Percentiles rank a stretch among this genome's conserved stretches.
Evolutionary conservation across 192 early-diverging fungal genomes (phyloP).

Genomic region (Borealophlyctis nickersoniae): DNA sequence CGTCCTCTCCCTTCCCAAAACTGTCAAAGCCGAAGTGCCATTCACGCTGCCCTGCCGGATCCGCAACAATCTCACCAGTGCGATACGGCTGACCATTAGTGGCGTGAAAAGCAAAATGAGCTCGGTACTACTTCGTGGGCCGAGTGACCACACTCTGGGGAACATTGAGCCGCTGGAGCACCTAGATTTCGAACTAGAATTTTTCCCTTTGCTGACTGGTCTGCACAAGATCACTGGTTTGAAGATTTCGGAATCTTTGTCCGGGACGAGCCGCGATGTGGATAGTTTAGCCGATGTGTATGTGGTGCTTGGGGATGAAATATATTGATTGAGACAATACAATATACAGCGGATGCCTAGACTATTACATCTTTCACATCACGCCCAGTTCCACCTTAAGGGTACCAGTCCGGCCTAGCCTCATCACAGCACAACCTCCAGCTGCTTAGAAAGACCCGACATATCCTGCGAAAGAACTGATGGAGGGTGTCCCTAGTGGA

Average conservation of each 20-base stretch:
- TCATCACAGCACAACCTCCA: too few relatives aligned
- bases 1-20: conserved; percentile 39
- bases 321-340: too few relatives aligned
- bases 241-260: conserved; percentile 57
- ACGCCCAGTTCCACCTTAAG: too few relatives aligned
- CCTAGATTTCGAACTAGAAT: conserved; percentile 67
- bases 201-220: conserved; percentile 79
- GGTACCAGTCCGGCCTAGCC: too few relatives aligned
- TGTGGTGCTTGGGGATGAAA: conserved; percentile 1
- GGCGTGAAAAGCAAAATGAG: conserved; percentile 79
- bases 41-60: conserved; percentile 65
- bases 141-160: conserved; percentile 59
- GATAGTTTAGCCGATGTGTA: conserved; percentile 15
- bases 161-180: conserved; percentile 54
- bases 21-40: conserved; percentile 55
- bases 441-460: too few relatives aligned
- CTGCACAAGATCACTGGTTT: conserved; percentile 83
- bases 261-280: conserved; percentile 20
- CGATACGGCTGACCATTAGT: conserved; percentile 59
- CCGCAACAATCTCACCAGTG: conserved; percentile 51
- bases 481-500: too few relatives aligned
- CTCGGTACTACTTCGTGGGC: conserved; percentile 63
- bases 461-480: too few relatives aligned
- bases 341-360: too few relatives aligned
- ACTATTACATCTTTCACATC: too few relatives aligned